Base-by-base conservation (phyloP, 192 early-diverging fungal species). In the Chytriomyces sp. region DNA sequence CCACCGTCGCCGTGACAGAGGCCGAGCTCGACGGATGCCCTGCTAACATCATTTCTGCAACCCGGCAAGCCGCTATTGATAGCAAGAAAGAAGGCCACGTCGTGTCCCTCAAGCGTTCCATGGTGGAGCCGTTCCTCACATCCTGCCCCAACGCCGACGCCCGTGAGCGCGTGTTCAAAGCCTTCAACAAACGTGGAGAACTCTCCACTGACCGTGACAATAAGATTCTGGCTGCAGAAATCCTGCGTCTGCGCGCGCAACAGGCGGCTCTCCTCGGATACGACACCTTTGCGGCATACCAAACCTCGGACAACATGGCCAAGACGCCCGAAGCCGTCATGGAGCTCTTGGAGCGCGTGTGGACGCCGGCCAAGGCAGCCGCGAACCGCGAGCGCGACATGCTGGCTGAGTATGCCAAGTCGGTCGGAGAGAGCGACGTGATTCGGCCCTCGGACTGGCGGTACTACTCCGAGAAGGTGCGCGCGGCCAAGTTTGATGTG, bases 381-480 rank as follows among this genome's bases (percentile, higher is more conserved):
- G 54, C 54, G 22, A 56, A 56, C 54, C n/a, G 54, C n/a, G 54
- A 56, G 54, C 54, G 54, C 54, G 54, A 22, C 6, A 56, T 56
- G 54, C 54, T 56, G 0, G 54, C 54, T 6, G 54, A 56, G 30
- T 56, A 56, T 25, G 54, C 54, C 8, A 56, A 56, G 54, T 56
- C 54, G n/a, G 22, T 56, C 30, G 54, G 54, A 0, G 54, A 56
- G 5, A 56, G 54, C 22, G 54, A 56, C 7, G 54, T 56, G 7
- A 56, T 56, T 56, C 54, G 54, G 7, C 54, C 54, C 8, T 56
- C 54, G n/a, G 54, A 56, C 54, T 56, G 54, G 54, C 54, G 54
- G 7, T 56, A 28, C 54, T 56, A 56, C 22, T 6, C 54, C 30
- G 54, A 56, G 54, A 6, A 22, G 7, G 54, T 56, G 7, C 54